Evolutionary conservation across 2,329 filamentous ascomycete species (phyloP), one percentile per base, ranked within the genome.

Genomic region (Cytospora schulzeri): DNA sequence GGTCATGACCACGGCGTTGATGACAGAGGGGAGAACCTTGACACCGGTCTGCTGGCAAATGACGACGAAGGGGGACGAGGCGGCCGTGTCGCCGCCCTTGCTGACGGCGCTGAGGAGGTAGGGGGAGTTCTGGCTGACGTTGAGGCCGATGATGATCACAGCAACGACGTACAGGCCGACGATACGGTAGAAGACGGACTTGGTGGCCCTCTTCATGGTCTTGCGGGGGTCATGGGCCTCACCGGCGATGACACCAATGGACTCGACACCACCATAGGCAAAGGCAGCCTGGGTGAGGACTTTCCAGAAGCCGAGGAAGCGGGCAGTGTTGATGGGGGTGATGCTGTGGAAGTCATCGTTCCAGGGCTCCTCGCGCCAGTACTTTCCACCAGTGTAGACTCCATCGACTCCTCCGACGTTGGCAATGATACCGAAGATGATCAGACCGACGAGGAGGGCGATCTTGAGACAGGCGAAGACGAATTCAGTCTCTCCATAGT

Each of bases 151-250:
- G n/a, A 83, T 82, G 2, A 88, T 75, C 1, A 85, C 81, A 3
- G 79, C 80, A 7, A 83, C 74, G 60, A 88, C 77, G 71, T 88
- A 88, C 77, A 88, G 87, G 73, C 87, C 79, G 17, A 87, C 75
- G n/a, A 89, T 77, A 15, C 86, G 85, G 72, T 82, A 87, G 73
- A 88, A 85, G 72, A 84, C 87, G 11, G 83, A 79, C n/a, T 82
- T 79, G 0, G 83, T 83, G 1, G 86, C 86, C 22, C 78, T 83
- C 19, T 86, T 86, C 8, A 89, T 68, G 35, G 67, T 68, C 62
- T 63, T 68, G 57, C 68, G 68, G 4, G 69, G 69, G 77, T 67
- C 87, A 33, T 87, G 51, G 80, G 78, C n/a, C 85, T 79, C 1
- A 83, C 86, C 14, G 76, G 81, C 67, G 50, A 70, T 60, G 8